Evolutionary conservation across 108 stramenopile species (phyloP).

Genomic region (Licmophora abbreviata): DNA sequence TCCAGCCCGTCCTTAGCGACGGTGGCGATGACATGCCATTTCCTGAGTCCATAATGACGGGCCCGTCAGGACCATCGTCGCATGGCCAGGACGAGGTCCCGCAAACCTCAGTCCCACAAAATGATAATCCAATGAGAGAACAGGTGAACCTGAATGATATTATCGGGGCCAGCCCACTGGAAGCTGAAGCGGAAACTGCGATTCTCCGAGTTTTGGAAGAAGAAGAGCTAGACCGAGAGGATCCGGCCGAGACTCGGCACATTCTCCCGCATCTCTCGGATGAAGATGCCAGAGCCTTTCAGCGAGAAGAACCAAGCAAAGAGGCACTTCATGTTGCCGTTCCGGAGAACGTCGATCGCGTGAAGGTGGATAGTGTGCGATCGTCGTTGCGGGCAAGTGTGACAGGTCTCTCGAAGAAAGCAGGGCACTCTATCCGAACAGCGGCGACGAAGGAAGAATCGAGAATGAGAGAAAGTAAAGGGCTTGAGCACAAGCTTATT

Average conservation of each 20-base stretch:
- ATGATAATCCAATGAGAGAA: no score
- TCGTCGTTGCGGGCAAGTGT: not conserved
- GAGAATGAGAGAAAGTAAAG: no score
- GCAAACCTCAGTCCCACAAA: no score
- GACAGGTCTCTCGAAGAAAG: not conserved
- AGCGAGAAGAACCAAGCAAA: no score
- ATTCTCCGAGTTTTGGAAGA: conserved; percentile 4
- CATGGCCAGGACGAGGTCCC: no score
- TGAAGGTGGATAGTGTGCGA: not conserved
- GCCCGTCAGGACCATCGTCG: no score
- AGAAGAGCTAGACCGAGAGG: not conserved
- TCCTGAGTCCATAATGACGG: no score
- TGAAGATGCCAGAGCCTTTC: not conserved
- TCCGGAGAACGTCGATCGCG: not conserved
- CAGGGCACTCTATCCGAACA: not conserved
- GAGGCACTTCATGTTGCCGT: no score
- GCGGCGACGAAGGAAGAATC: not conserved
- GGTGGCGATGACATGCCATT: no score
- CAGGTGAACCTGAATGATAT: not conserved
- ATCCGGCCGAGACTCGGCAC: not conserved
- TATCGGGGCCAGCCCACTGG: conserved; percentile 1
- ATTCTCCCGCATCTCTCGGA: conserved; percentile 4
- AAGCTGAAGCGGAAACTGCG: conserved; percentile 10
- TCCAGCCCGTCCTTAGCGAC: no score
- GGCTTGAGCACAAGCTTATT: not conserved